Conservation (phyloP, 2,329 filamentous ascomycete genomes). For the Sporothrix brunneoviolacea region DNA sequence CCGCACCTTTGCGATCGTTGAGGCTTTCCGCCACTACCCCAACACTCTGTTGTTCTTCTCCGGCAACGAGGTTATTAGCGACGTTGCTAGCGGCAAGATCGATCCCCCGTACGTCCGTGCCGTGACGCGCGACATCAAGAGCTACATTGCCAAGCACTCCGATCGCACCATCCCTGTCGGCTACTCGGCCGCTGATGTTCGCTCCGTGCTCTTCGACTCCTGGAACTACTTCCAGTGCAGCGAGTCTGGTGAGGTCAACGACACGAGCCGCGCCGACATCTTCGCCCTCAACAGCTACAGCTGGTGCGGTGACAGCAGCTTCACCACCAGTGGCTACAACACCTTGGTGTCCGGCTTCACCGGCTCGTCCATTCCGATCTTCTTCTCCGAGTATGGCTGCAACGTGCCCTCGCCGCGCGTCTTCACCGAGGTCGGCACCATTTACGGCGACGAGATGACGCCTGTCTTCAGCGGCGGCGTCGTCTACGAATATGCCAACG, state of each 20-base stretch:
- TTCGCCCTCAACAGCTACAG: conserved; percentile 73
- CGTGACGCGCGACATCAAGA: conserved; percentile 72
- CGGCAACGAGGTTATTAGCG: conserved; percentile 71
- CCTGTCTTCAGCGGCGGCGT: conserved; percentile 65
- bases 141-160: conserved; percentile 67
- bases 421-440: conserved; percentile 67
- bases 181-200: conserved; percentile 76
- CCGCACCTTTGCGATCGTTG: conserved; percentile 59
- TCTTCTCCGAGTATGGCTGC: conserved; percentile 79
- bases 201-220: conserved; percentile 63
- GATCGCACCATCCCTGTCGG: conserved; percentile 67
- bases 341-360: conserved; percentile 57
- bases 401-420: conserved; percentile 63
- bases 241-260: conserved; percentile 43
- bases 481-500: conserved; percentile 75
- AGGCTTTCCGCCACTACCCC: conserved; percentile 60
- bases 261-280: conserved; percentile 62
- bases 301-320: conserved; percentile 54
- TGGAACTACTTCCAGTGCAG: conserved; percentile 71
- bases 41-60: conserved; percentile 70
- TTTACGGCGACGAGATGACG: conserved; percentile 67
- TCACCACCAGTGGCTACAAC: conserved; percentile 48
- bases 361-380: conserved; percentile 62
- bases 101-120: conserved; percentile 68
- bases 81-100: conserved; percentile 49